Evolutionary conservation across 192 early-diverging fungal genomes (phyloP), one percentile per base, ranked within the genome.

Genomic region (Thamnidium elegans): DNA sequence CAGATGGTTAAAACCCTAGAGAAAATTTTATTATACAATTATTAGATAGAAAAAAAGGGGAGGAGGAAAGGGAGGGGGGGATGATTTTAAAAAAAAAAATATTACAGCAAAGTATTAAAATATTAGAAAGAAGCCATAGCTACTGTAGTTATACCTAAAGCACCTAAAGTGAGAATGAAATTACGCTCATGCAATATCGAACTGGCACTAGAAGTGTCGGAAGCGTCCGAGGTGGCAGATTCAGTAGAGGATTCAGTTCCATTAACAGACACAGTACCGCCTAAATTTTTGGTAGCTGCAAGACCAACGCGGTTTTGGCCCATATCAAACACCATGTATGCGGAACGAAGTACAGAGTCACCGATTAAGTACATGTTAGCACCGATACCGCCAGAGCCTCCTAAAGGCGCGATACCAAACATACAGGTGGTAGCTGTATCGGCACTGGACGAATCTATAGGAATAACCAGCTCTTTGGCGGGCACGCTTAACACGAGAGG

Each of bases 251-350:
- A 13, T 48, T 17, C 9, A 48, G 46, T 48, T 48, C 15, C 46
- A 14, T 48, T 20, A 31, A 42, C 39, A 58, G 54, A 54, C 47
- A 61, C 50, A 13, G 21, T 20, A n/a, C 71, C 66, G 34, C 66
- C 66, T 2, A 58, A 32, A 20, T 60, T 50, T 11, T 54, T 67
- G 26, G 71, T 55, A 55, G 63, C 45, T 45, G 74, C 63, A 17
- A 66, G 39, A 55, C 69, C 65, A 23, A 74, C 54, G 15, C 67
- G 67, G 21, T 79, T 70, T 30, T 67, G 55, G 4, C 66, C 72
- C 62, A 74, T 65, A 55, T 74, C 72, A 69, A 74, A 74, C 8
- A 74, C 72, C 55, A 74, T 59, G 15, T 74, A 74, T 3, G 72
- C 55, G 11, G 66, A 65, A 3, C 72, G 66, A 7, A 74, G 53